Evolutionary conservation across 148 eudicot genomes (phyloP).

Genomic region (Drosera capensis): DNA sequence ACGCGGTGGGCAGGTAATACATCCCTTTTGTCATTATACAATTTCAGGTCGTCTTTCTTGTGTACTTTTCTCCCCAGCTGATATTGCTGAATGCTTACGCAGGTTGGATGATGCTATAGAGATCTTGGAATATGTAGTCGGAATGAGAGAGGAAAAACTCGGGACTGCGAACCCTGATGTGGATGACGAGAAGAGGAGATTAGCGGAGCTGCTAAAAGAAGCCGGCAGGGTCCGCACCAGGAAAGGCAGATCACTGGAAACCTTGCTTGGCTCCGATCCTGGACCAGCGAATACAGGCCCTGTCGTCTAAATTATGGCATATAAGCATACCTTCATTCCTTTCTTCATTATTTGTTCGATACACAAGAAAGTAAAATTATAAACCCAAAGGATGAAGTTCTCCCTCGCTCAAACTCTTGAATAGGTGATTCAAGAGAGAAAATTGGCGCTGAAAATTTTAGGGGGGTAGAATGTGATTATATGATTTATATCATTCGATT

Average conservation of each 20-base stretch:
- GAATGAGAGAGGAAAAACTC: constrained; percentile 92
- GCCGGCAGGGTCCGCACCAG: constrained; percentile 80
- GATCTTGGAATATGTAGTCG: constrained; percentile 90
- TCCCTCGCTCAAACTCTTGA: no score
- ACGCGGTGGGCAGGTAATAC: constrained; percentile 91
- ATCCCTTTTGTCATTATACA: background rate
- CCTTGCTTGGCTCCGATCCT: no score
- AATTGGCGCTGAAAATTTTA: no score
- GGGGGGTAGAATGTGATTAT: no score
- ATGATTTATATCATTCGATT: no score
- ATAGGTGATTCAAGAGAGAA: no score
- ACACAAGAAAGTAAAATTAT: no score
- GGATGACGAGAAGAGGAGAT: constrained; percentile 85
- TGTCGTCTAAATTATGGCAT: no score
- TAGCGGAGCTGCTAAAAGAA: constrained; percentile 81
- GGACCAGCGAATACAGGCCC: no score
- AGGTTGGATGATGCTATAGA: constrained; percentile 96
- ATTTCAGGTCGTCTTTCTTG: background rate
- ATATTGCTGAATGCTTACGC: background rate
- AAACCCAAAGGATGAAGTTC: no score
- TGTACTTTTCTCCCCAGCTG: background rate
- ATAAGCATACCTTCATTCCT: no score
- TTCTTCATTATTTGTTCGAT: no score
- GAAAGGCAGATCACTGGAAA: constrained; percentile 83
- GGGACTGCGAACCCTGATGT: constrained; percentile 96